Base-by-base conservation (phyloP, 2,329 filamentous ascomycete genomes). In the Fonsecaea multimorphosa region DNA sequence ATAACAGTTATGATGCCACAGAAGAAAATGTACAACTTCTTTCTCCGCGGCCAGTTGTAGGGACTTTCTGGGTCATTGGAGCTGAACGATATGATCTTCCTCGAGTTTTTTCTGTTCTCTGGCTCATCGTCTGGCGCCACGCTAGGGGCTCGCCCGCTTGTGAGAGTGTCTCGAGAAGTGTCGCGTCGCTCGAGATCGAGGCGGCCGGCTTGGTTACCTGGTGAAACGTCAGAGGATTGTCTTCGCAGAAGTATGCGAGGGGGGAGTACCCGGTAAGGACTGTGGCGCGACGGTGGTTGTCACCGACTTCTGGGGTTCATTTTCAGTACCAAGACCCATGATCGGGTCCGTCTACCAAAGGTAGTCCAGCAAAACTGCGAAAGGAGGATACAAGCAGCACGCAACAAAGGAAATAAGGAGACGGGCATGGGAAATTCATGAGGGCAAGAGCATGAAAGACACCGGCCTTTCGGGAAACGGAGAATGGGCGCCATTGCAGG, bases 1-100 rank as follows among this genome's bases (percentile, higher is more conserved):
- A 80, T 72, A 11, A 78, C 76, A 5, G 77, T 73, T 67, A 78
- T 70, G 51, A 78, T 74, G 58, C 78, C 78, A 29, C 75, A 72
- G 8, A 72, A 56, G 31, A 79, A 70, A n/a, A 79, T 70, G 29
- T 77, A 73, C 6, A 74, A 63, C 64, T 79, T 80, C 68, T 74
- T 76, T 38, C 65, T 55, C 51, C 38, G 62, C 3, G 70, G 63
- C 71, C 71, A 74, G 51, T 74, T 74, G 62, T 73, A 68, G 8
- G 73, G 73, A 55, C 73, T 71, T 8, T 72, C 71, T 11, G 70
- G 66, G 57, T 73, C 71, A 27, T 34, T 64, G 7, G 68, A 44
- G 22, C 58, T 54, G 52, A 73, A 70, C 9, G 65, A 66, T 52
- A 73, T 65, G 16, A 72, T 64, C 58, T 69, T 68, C 29, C 63